Base-by-base conservation (phyloP, 306 rosid genomes). In the Sphenostylis stenocarpa region DNA sequence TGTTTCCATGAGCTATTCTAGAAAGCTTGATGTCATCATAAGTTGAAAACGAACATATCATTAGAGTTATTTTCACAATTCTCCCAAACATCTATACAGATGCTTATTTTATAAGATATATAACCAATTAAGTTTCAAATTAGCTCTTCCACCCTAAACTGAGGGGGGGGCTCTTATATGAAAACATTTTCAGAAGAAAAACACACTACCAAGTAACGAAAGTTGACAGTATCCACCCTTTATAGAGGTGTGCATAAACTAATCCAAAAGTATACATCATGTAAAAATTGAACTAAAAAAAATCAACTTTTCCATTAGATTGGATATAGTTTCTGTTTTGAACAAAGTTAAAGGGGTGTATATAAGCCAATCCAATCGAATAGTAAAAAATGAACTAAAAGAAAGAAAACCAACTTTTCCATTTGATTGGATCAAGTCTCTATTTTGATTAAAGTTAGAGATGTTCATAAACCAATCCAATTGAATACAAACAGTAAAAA, bases 141-240 rank as follows among this genome's bases (percentile, higher is more conserved):
- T 10, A 55, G 61, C 61, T 52, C 58, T 55, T 23, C 7, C n/a
- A 55, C n/a, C 62, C 66, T 57, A 55, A 41, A 39, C 3, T 34
- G 7, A 1, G 17, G 21, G 19, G 28, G 20, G 33, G 7, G n/a
- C n/a, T n/a, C 43, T 65, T 39, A 28, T 41, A n/a, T 51, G 5
- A 53, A 34, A 55, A 52, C 43, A 10, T 80, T 34, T 28, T 44
- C 23, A 19, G 53, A 33, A 43, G 52, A 77, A 80, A 55, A 63
- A 20, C 1, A 14, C 62, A 20, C 61, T 7, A n/a, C 64, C 62
- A 75, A 75, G 43, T 48, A 29, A 48, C 24, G 17, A 26, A 81
- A 19, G n/a, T 24, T 41, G 74, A 7, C 23, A 53, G 39, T 45
- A 65, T 39, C 67, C 51, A 36, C 45, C 53, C 69, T 11, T 14